Evolutionary conservation across 1,139 yeast genomes (phyloP).

Genomic region (Candida sanyaensis): DNA sequence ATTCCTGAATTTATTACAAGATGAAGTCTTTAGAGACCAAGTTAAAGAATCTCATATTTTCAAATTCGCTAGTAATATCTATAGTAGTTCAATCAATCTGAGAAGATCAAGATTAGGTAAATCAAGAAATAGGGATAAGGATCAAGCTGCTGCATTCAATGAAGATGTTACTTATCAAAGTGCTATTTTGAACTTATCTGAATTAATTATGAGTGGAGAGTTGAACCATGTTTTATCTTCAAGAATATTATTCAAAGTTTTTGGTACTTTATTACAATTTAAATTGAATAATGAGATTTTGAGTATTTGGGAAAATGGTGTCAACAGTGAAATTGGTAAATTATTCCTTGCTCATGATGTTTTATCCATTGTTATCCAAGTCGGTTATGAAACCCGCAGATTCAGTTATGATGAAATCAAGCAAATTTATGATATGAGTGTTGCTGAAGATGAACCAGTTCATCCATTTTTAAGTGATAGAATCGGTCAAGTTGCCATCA

Average conservation of each 20-base stretch:
- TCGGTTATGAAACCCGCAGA: slow-evolving; percentile 63
- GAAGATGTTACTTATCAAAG: slow-evolving; percentile 34
- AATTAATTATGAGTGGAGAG: slow-evolving; percentile 34
- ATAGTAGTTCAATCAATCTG: slow-evolving; percentile 7
- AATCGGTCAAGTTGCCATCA: slow-evolving; percentile 44
- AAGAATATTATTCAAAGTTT: slow-evolving; percentile 33
- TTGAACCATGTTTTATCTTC: slow-evolving; percentile 26
- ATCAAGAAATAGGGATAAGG: slow-evolving; percentile 41
- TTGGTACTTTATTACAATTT: slow-evolving; percentile 25
- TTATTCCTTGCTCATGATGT: slow-evolving; percentile 54
- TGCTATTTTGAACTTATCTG: slow-evolving; percentile 37
- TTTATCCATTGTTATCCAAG: slow-evolving; percentile 71
- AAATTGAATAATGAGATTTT: slow-evolving; percentile 36
- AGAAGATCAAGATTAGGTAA: slow-evolving; percentile 13
- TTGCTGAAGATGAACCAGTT: slow-evolving; percentile 20
- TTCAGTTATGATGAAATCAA: slow-evolving; percentile 58
- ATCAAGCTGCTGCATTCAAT: slow-evolving; percentile 29
- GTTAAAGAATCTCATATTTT: slow-evolving; percentile 28
- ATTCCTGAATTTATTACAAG: slow-evolving; percentile 28
- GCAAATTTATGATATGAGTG: slow-evolving; percentile 38
- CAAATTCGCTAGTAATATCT: slow-evolving; percentile 20
- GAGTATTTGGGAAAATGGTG: slow-evolving; percentile 47
- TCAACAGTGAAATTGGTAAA: slow-evolving; percentile 30
- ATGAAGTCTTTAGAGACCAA: slow-evolving; percentile 25
- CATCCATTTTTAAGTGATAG: slow-evolving; percentile 33